Evolutionary conservation across 495 filamentous ascomycete species (phyloP), one percentile per base, ranked within the genome.

Genomic region (Penicillium steckii): DNA sequence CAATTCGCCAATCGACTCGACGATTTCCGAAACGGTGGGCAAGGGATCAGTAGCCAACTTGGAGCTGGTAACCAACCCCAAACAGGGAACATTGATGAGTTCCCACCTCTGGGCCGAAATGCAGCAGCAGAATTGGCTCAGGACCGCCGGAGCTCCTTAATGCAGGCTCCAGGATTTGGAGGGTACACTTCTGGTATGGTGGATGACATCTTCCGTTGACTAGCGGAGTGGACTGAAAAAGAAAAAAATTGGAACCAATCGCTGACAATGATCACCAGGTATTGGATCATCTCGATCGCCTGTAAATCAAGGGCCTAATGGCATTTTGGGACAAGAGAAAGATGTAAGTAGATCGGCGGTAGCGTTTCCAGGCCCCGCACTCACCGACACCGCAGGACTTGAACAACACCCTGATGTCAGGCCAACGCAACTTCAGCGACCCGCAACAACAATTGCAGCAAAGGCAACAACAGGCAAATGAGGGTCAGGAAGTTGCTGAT

Each of bases 91-190:
- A 84, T 86, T 18, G 90, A 96, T 19, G 91, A 95, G 8, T 95
- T 95, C 47, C 91, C 91, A 37, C 87, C 91, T 9, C 71, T 94
- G 46, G 86, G 88, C 44, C 83, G 89, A 50, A 85, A 83, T 49
- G 76, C 78, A 23, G 81, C 85, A 48, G 84, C 85, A 23, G 90
- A 94, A 12, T 76, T 87, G 50, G 83, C 80, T 23, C 85, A 86
- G 53, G 88, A 90, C 53, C 80, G 84, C 30, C 74, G 77, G 46
- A 78, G 73, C 3, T 82, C 73, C 56, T 59, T 90, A 65, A 83
- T 87, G 70, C 86, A 85, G 54, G 79, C 74, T 61, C 72, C 86
- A 27, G 82, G 78, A 1, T 89, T 90, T 64, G 83, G 83, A 23
- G 72, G 71, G 48, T 82, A 78, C 55, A 66, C 69, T 21, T 71